phyloP scores from a whole-genome alignment of 257 asterid species.

The Nicotiana noctiflora region DNA sequence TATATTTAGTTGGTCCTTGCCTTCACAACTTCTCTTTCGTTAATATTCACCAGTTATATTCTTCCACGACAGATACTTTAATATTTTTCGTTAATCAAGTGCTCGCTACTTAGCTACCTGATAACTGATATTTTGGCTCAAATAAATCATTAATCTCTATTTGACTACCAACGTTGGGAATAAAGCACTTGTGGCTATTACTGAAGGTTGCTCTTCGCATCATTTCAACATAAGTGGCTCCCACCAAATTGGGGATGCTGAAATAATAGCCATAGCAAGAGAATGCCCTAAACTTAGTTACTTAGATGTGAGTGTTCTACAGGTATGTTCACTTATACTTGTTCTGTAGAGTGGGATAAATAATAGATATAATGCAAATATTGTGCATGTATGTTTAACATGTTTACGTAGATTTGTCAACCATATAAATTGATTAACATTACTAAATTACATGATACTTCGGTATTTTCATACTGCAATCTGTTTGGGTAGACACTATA shows the following conservation, averaged over 20 bases:
- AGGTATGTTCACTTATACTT: no score
- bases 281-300: conserved; percentile 67
- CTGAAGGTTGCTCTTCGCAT: conserved; percentile 67
- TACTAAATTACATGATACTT: no score
- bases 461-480: no score
- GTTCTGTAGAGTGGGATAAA: no score
- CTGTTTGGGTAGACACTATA: no score
- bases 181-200: conserved; percentile 64
- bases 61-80: not conserved
- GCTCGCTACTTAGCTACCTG: not conserved
- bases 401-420: no score
- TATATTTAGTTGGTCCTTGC: not conserved
- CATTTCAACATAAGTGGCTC: conserved; percentile 85
- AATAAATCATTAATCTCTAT: conserved; percentile 6
- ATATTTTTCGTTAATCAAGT: not conserved
- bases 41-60: not conserved
- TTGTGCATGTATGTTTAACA: no score
- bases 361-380: no score
- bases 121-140: not conserved
- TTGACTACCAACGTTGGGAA: conserved; percentile 61
- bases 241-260: conserved; percentile 75
- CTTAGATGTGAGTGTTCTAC: not conserved
- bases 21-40: not conserved
- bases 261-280: conserved; percentile 71
- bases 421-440: no score